These are phyloP conservation scores for Fomitopsis pulvina DNA, from an alignment of 768 basidiomycete species.

Conservation along the genomic window DNA sequence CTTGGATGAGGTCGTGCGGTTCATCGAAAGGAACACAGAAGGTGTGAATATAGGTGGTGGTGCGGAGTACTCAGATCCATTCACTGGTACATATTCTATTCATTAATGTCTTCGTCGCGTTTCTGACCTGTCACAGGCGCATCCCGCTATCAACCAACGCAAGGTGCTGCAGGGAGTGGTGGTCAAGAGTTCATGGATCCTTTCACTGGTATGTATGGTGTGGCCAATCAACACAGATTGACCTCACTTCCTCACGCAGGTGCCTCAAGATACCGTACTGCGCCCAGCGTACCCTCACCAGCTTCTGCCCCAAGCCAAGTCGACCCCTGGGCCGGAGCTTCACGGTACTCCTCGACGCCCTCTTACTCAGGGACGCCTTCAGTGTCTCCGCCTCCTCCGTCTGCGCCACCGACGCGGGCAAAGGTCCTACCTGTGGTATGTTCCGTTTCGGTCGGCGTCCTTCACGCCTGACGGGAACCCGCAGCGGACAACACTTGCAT, in stretches of 20 bases:
- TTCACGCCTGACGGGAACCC: neutral
- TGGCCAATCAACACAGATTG: neutral
- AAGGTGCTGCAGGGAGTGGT: slow-evolving; percentile 4
- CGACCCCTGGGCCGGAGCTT: slow-evolving; percentile 72
- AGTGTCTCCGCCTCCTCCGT: slow-evolving; percentile 25
- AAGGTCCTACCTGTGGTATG: slow-evolving; percentile 21
- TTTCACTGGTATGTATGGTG: slow-evolving; percentile 21
- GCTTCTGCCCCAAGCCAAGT: slow-evolving; percentile 30
- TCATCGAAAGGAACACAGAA: slow-evolving; percentile 88
- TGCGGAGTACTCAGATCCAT: slow-evolving; percentile 76
- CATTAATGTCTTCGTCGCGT: neutral
- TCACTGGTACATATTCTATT: slow-evolving; percentile 54
- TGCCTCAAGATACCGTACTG: slow-evolving; percentile 25
- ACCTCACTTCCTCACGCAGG: slow-evolving; percentile 18
- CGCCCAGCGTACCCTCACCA: slow-evolving; percentile 13
- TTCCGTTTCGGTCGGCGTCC: neutral
- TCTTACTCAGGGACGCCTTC: slow-evolving; percentile 25
- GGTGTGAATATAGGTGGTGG: slow-evolving; percentile 64
- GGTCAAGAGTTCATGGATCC: slow-evolving; percentile 21
- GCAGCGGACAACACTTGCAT: slow-evolving; percentile 61
- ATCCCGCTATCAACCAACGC: slow-evolving; percentile 26
- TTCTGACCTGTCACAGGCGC: slow-evolving; percentile 19
- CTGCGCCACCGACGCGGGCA: slow-evolving; percentile 23
- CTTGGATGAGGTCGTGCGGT: slow-evolving; percentile 83
- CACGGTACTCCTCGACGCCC: slow-evolving; percentile 45